Conservation (phyloP, 2,329 filamentous ascomycete genomes). For the Arthrobotrys entomopaga region DNA sequence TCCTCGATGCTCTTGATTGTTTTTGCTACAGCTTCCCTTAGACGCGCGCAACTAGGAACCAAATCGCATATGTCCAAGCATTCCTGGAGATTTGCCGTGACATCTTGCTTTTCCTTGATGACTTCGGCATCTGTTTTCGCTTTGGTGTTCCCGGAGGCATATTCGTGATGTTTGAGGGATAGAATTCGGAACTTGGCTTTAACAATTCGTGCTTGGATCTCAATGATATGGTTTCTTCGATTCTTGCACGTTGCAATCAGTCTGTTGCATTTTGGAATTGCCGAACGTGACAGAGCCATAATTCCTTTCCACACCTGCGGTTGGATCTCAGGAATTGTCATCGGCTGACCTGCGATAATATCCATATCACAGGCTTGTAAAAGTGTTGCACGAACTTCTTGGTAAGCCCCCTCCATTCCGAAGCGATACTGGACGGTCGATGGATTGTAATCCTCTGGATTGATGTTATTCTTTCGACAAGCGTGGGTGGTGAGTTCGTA, state of each 20-base stretch:
- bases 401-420: conserved; percentile 43
- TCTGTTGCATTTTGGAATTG: not conserved
- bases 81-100: conserved; percentile 37
- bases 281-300: not conserved
- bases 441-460: conserved; percentile 25
- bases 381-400: conserved; percentile 22
- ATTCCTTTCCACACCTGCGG: not conserved
- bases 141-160: conserved; percentile 1
- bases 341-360: not conserved
- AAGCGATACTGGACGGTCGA: conserved; percentile 43
- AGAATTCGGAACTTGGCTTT: conserved; percentile 21
- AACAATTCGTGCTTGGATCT: conserved; percentile 32
- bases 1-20: conserved; percentile 64
- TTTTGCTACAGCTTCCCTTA: conserved; percentile 65
- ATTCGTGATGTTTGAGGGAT: not conserved
- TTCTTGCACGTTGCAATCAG: conserved; percentile 12
- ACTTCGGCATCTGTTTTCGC: conserved; percentile 5
- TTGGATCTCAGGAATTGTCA: not conserved
- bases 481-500: conserved; percentile 36
- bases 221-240: conserved; percentile 19
- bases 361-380: conserved; percentile 36
- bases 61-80: conserved; percentile 35
- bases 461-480: conserved; percentile 17
- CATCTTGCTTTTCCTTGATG: conserved; percentile 47
- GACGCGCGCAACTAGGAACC: conserved; percentile 55